Base-by-base conservation (phyloP, 352 stramenopile genomes). In the Phytophthora ohioensis region DNA sequence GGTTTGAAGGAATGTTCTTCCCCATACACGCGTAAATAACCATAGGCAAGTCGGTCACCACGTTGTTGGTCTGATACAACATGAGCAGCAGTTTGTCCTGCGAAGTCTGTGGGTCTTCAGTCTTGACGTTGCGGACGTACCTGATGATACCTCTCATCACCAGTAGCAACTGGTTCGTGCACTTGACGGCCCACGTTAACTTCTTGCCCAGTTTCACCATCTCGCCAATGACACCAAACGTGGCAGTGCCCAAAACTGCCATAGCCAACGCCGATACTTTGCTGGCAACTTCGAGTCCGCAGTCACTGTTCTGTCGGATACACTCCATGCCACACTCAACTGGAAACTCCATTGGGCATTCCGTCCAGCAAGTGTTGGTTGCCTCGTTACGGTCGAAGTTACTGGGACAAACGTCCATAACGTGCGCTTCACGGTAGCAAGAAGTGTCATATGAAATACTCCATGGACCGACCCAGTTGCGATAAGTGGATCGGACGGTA, bases 311-410 rank as follows among this genome's bases (percentile, higher is more conserved):
- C 42, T 81, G 74, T 17, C 66, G 73, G 53, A 71, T 56, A 31
- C 78, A 85, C 53, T 85, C 76, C 75, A 82, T 78, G 55, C 73
- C 78, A 47, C 78, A 86, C 35, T 78, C 58, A 9, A 86, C 65
- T 0, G 80, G 80, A 57, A 81, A 86, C 49, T 80, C 75, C 13
- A 85, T 55, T 0, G 76, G 73, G 30, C 80, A 88, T 51, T 86
- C 56, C 1, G 78, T 69, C 80, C 80, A 87, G 57, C 80, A 88
- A 4, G 79, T 87, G 6, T 73, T 63, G 38, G 80, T 65, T 0
- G 75, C 71, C 45, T 82, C 76, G 12, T 73, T 80, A 3, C 55
- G 48, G 57, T 80, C 70, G 59, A 84, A 87, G 17, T 77, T 71
- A 3, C 49, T 21, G 3, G 73, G 66, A 12, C 77, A 85, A 21